These are phyloP conservation scores for Neodidymelliopsis sp. DNA, from an alignment of 2,329 filamentous ascomycete species.

Conservation along the genomic window DNA sequence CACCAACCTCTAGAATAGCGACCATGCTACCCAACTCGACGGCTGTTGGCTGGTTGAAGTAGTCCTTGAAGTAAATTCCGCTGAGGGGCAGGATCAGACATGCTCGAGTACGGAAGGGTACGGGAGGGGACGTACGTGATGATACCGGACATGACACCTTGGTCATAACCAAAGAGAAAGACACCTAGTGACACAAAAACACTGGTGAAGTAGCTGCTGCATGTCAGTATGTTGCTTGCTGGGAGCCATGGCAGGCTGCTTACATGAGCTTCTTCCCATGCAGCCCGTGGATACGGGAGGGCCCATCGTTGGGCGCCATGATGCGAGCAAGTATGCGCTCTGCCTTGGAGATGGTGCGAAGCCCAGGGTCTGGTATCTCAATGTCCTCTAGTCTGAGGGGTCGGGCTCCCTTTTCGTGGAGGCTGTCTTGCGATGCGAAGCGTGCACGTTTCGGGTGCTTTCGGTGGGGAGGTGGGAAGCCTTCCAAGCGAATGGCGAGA, in stretches of 20 bases:
- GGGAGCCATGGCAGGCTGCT: conserved; percentile 32
- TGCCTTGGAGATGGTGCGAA: conserved; percentile 68
- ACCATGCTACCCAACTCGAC: conserved; percentile 97
- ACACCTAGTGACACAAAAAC: conserved; percentile 87
- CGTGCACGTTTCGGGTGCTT: conserved; percentile 70
- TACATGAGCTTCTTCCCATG: conserved; percentile 96
- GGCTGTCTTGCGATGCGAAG: conserved; percentile 63
- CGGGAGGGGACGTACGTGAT: conserved; percentile 67
- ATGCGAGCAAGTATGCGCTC: conserved; percentile 79
- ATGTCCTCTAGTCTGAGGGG: conserved; percentile 75
- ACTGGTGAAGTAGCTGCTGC: conserved; percentile 87
- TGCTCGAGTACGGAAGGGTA: conserved; percentile 28
- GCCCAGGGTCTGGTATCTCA: conserved; percentile 74
- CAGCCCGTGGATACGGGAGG: conserved; percentile 82
- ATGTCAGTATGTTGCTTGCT: conserved; percentile 17
- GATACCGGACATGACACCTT: conserved; percentile 84
- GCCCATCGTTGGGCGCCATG: conserved; percentile 79
- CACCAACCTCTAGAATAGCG: conserved; percentile 92
- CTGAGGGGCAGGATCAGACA: conserved; percentile 58
- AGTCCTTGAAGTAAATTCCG: conserved; percentile 85
- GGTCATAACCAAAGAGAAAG: conserved; percentile 89
- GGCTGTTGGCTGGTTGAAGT: conserved; percentile 87
- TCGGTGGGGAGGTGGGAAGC: conserved; percentile 60
- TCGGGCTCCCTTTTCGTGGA: conserved; percentile 53
- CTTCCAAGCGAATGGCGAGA: conserved; percentile 74